Conservation (phyloP, 1,284 basidiomycete species). For the Rhizoctonia solani region DNA sequence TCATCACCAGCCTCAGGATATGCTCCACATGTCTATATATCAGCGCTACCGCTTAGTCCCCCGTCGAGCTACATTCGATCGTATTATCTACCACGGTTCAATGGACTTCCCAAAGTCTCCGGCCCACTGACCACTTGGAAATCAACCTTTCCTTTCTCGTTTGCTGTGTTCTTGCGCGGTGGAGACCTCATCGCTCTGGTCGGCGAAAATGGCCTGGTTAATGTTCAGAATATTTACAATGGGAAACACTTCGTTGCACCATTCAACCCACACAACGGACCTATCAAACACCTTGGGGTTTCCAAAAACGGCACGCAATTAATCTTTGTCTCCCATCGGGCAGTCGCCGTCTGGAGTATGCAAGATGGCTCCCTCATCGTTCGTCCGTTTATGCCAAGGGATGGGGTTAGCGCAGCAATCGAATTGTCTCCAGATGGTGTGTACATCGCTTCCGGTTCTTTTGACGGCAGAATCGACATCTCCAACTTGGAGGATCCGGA, state of each 20-base stretch:
- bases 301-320: not conserved
- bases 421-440: no score
- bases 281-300: not conserved
- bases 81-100: not conserved
- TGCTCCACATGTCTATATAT: constrained; percentile 16
- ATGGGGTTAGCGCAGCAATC: no score
- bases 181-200: not conserved
- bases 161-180: not conserved
- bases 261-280: not conserved
- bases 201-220: not conserved
- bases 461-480: no score
- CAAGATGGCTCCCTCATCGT: not conserved
- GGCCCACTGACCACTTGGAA: not conserved
- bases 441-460: no score
- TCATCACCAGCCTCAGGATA: not conserved
- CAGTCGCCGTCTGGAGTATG: not conserved
- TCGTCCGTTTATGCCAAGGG: no score
- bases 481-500: no score
- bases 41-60: constrained; percentile 5
- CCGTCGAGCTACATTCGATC: not conserved
- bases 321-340: not conserved
- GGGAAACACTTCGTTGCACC: not conserved
- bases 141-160: not conserved
- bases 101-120: not conserved
- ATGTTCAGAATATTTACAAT: not conserved